These are phyloP conservation scores for Zangia roseola DNA, from an alignment of 768 basidiomycete species.

Conservation along the genomic window DNA sequence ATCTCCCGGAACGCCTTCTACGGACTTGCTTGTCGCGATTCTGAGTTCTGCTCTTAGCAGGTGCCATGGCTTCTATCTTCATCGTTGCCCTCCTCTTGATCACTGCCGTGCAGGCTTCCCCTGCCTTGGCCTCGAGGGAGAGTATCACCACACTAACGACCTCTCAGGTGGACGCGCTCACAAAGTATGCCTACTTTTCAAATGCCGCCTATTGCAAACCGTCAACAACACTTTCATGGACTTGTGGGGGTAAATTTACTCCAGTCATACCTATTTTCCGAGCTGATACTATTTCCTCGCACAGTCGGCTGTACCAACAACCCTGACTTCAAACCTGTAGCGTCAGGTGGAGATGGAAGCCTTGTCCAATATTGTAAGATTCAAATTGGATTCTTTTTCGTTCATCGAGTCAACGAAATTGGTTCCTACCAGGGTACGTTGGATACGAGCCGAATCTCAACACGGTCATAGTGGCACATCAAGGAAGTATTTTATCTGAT, in stretches of 20 bases:
- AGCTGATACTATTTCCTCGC: background rate
- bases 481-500: constrained; percentile 23
- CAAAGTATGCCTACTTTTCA: constrained; percentile 49
- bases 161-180: constrained; percentile 41
- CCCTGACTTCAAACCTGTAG: constrained; percentile 41
- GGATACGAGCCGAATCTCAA: constrained; percentile 39
- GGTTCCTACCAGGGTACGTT: constrained; percentile 37
- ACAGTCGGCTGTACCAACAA: constrained; percentile 43
- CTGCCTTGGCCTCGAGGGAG: constrained; percentile 30
- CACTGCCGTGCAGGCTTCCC: constrained; percentile 8
- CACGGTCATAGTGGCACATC: constrained; percentile 31
- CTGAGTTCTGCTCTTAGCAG: background rate
- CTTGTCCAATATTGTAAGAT: constrained; percentile 39
- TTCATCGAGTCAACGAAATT: background rate
- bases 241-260: constrained; percentile 46
- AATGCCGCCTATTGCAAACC: constrained; percentile 47
- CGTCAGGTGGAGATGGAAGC: constrained; percentile 45
- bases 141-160: constrained; percentile 37
- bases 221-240: constrained; percentile 41
- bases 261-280: background rate
- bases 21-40: background rate
- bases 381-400: background rate
- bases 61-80: constrained; percentile 27
- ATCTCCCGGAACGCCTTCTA: no score
- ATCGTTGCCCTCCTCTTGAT: constrained; percentile 3